Evolutionary conservation across 495 filamentous ascomycete genomes (phyloP), one percentile per base, ranked within the genome.

Genomic region (Hyaloscypha hepaticicola): DNA sequence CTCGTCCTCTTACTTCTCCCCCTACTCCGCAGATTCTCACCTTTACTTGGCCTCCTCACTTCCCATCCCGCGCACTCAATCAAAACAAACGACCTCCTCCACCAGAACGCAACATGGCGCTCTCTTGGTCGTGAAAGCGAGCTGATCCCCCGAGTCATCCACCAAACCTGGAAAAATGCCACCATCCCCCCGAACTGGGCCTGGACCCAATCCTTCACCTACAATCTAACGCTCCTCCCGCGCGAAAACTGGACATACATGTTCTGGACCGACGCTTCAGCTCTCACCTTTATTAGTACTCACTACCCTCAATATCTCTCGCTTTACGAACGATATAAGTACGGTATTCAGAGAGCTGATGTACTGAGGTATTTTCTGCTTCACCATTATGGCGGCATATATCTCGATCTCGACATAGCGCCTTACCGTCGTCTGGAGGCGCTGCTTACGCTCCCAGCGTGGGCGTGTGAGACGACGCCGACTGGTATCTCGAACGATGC

Each of bases 311-410:
- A 88, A 88, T 94, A 93, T 77, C 80, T 92, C 28, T 84, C 84
- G 34, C 92, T 89, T 0, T 95, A 88, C 66, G 88, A 90, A 68
- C 79, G 81, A 69, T 95, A 95, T 76, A 80, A 77, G 27, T 90
- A 88, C 69, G 84, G 86, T 3, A 93, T 95, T 55, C 90, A 93
- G 74, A 87, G 91, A 57, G 91, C 92, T 28, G 91, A 95, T 70
- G 83, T 89, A 3, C 91, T 94, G 50, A 83, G 91, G 27, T 95
- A 95, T 75, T 94, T 94, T 69, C 78, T 93, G 22, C 77, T 95
- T 28, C 82, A 85, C 22, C 87, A 90, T 70, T 93, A 85, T 70
- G 91, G 91, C 57, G 91, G 91, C 31, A 87, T 92, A 52, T 95
- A 95, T 70, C 87, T 95, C 67, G 91, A 95, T 69, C 77, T 95